A percentile compares a stretch with the other conserved stretches of the same genome.
Conservation (phyloP, 768 basidiomycete species). For the Boletus rubroflammeus region DNA sequence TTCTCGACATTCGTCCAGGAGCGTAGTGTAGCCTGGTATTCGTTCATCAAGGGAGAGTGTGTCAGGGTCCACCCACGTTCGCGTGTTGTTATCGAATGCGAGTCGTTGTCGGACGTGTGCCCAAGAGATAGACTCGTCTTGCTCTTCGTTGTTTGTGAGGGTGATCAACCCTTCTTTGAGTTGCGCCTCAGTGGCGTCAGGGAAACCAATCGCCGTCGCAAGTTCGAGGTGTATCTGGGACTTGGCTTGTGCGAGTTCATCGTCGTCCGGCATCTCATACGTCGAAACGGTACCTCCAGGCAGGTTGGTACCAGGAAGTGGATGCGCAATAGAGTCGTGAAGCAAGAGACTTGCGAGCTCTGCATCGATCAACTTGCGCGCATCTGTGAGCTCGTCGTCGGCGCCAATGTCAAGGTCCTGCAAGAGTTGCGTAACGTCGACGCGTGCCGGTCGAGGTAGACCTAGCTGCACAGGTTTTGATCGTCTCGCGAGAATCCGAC, state of each 20-base stretch:
- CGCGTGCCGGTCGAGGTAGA: slow-evolving; percentile 82
- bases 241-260: slow-evolving; percentile 66
- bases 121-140: slow-evolving; percentile 68
- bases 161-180: slow-evolving; percentile 73
- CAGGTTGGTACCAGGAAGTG: slow-evolving; percentile 80
- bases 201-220: slow-evolving; percentile 76
- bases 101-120: slow-evolving; percentile 59
- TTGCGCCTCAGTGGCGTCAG: slow-evolving; percentile 74
- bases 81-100: slow-evolving; percentile 52
- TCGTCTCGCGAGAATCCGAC: slow-evolving; percentile 74
- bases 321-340: slow-evolving; percentile 86
- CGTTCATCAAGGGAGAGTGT: slow-evolving; percentile 57
- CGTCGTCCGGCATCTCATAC: slow-evolving; percentile 77
- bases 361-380: slow-evolving; percentile 62
- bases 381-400: slow-evolving; percentile 43
- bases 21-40: slow-evolving; percentile 56
- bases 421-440: slow-evolving; percentile 67
- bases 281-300: slow-evolving; percentile 67
- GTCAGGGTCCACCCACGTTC: slow-evolving; percentile 64
- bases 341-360: slow-evolving; percentile 78
- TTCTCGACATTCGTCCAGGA: slow-evolving; percentile 62
- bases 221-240: slow-evolving; percentile 75
- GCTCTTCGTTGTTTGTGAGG: slow-evolving; percentile 56
- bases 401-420: slow-evolving; percentile 53
- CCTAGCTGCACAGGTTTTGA: slow-evolving; percentile 77